Conservation (phyloP, 1,139 yeast species). For the Yamadazyma spencermartinsiae region DNA sequence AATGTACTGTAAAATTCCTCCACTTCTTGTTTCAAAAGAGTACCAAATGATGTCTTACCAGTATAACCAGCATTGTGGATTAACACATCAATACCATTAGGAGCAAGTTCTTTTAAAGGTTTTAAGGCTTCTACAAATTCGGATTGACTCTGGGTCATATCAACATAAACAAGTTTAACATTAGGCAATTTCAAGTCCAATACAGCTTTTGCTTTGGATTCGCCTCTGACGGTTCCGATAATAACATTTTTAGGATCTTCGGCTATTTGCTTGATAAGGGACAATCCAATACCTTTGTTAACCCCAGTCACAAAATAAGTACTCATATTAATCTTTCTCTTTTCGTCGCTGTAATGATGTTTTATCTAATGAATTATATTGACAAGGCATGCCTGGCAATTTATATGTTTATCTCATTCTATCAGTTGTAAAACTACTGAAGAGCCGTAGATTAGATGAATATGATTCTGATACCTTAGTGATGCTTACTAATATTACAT, state of each 20-base stretch:
- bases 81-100: constrained; percentile 16
- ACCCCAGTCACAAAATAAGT: constrained; percentile 20
- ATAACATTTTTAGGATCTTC: constrained; percentile 11
- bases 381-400: too few species aligned
- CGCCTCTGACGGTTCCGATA: constrained; percentile 20
- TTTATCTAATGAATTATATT: too few species aligned
- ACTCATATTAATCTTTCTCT: not conserved
- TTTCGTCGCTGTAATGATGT: too few species aligned
- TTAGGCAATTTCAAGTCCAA: constrained; percentile 8
- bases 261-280: constrained; percentile 14
- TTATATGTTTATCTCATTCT: too few species aligned
- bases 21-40: not conserved
- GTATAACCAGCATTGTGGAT: constrained; percentile 23
- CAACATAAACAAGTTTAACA: constrained; percentile 15
- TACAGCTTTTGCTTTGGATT: constrained; percentile 14
- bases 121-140: constrained; percentile 5
- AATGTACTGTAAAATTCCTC: constrained; percentile 20
- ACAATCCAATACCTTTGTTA: constrained; percentile 24
- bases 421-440: too few species aligned
- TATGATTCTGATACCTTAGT: too few species aligned
- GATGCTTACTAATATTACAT: too few species aligned
- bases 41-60: constrained; percentile 9
- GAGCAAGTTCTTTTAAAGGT: constrained; percentile 9
- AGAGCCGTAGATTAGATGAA: too few species aligned
- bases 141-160: constrained; percentile 2